phyloP scores from a whole-genome alignment of 1,284 basidiomycete species.

The Boletus nobilissimus region DNA sequence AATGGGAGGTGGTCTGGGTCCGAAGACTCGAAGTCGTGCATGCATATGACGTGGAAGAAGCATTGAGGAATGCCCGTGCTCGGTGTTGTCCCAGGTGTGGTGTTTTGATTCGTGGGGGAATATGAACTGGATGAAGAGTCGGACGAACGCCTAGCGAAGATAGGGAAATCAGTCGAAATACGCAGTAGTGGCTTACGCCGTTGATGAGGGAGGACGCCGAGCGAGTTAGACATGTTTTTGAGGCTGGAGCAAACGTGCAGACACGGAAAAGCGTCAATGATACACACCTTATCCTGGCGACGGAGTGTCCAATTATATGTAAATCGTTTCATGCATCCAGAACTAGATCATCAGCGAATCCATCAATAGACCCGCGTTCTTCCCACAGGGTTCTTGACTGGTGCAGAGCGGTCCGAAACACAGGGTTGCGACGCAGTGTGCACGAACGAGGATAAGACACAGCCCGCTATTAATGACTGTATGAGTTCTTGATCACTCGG shows the following conservation, averaged over 20 bases:
- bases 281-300: conserved; percentile 29
- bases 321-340: conserved; percentile 6
- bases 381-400: not conserved
- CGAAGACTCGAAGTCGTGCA: conserved; percentile 70
- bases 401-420: not conserved
- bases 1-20: conserved; percentile 73
- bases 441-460: not conserved
- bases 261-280: not conserved
- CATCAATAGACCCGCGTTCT: conserved; percentile 3
- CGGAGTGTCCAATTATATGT: conserved; percentile 10
- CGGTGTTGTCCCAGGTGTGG: conserved; percentile 43
- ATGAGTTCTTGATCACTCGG: not conserved
- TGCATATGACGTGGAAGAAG: conserved; percentile 64
- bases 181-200: conserved; percentile 54
- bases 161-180: conserved; percentile 61
- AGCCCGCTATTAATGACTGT: not conserved
- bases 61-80: conserved; percentile 40
- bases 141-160: conserved; percentile 34
- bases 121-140: conserved; percentile 45
- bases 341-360: conserved; percentile 16
- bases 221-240: conserved; percentile 16
- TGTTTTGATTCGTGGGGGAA: conserved; percentile 44
- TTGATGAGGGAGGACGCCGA: not conserved
- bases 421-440: not conserved
- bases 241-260: not conserved